These are phyloP conservation scores for Hemerocallis citrina DNA, from an alignment of 106 monocot genomes.

Conservation along the genomic window DNA sequence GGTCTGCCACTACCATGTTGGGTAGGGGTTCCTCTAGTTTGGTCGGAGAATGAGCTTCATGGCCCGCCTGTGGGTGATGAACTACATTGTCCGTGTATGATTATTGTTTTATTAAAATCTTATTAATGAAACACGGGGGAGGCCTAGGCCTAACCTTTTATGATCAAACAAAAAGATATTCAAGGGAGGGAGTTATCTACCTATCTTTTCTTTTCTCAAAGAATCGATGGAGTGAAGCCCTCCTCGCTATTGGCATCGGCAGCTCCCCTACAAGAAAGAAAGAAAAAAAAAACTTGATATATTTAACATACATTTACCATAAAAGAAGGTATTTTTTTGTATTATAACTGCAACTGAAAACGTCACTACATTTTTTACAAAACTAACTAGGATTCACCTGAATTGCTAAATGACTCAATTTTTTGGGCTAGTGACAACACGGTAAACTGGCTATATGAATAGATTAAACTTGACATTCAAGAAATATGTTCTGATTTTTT, in stretches of 20 bases:
- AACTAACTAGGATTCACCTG: not conserved
- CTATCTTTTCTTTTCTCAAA: slow-evolving; percentile 20
- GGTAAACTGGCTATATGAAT: not conserved
- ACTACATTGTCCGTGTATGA: no score
- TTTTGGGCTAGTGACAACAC: not conserved
- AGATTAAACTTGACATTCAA: no score
- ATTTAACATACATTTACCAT: no score
- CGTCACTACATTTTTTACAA: no score
- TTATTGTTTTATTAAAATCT: no score
- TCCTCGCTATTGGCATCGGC: slow-evolving; percentile 16
- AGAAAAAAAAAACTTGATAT: not conserved
- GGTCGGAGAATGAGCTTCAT: not conserved
- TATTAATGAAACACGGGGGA: no score
- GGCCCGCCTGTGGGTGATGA: no score
- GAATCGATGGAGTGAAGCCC: slow-evolving; percentile 19
- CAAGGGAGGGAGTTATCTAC: not conserved
- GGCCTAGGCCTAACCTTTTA: not conserved
- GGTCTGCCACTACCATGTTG: no score
- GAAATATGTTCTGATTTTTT: no score
- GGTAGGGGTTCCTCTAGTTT: no score
- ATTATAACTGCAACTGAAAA: no score
- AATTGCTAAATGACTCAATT: not conserved
- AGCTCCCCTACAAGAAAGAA: not conserved
- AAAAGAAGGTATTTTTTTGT: no score
- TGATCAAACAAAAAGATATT: not conserved